Conservation (phyloP, 2,329 filamentous ascomycete species). For the Grosmannia clavigera region DNA sequence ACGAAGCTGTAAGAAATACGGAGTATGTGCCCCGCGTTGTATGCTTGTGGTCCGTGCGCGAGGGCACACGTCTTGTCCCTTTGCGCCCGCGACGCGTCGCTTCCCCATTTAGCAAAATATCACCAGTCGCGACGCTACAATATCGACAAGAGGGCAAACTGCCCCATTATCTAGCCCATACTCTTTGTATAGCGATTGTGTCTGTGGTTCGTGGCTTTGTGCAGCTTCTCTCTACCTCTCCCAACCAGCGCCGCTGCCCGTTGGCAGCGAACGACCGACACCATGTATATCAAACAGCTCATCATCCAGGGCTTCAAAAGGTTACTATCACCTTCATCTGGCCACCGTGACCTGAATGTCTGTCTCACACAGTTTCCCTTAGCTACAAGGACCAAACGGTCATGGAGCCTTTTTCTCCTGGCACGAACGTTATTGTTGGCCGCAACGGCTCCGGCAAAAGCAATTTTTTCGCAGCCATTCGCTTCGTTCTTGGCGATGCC, state of each 20-base stretch:
- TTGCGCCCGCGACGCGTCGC: conserved; percentile 13
- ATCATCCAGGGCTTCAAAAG: conserved; percentile 99
- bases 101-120: conserved; percentile 8
- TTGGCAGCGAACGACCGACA: conserved; percentile 21
- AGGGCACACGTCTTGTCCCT: conserved; percentile 1
- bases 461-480: conserved; percentile 98
- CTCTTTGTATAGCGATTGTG: neutral
- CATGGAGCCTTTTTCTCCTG: conserved; percentile 94
- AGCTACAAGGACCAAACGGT: conserved; percentile 99
- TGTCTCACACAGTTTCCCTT: conserved; percentile 13
- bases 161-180: neutral
- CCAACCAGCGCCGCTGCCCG: conserved; percentile 11
- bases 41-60: conserved; percentile 9
- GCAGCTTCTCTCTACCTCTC: neutral
- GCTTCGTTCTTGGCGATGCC: conserved; percentile 94
- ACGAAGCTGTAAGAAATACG: neutral
- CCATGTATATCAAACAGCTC: conserved; percentile 99
- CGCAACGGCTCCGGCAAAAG: conserved; percentile 99
- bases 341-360: neutral
- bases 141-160: neutral
- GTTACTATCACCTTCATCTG: conserved; percentile 23
- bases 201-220: neutral
- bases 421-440: conserved; percentile 96
- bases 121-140: neutral
- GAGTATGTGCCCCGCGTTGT: conserved; percentile 7